Conservation (phyloP, 306 rosid genomes). For the Inga oerstediana region DNA sequence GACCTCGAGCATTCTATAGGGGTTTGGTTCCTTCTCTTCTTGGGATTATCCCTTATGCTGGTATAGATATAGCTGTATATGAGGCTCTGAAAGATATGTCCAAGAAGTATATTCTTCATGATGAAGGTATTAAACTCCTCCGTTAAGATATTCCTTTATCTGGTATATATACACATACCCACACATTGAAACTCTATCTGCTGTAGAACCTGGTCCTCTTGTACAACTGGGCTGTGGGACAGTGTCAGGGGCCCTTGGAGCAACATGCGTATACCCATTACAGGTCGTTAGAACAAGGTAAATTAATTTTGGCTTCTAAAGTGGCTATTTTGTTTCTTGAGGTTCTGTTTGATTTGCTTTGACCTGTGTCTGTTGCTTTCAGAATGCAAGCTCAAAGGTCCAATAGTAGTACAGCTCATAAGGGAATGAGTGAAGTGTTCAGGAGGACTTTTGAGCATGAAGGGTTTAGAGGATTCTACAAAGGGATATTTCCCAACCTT, state of each 20-base stretch:
- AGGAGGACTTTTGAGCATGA: slow-evolving; percentile 60
- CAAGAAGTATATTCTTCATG: slow-evolving; percentile 59
- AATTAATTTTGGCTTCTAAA: background rate
- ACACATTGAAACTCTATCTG: slow-evolving; percentile 25
- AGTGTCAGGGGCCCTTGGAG: slow-evolving; percentile 75
- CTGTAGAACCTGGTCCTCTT: slow-evolving; percentile 72
- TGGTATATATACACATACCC: background rate
- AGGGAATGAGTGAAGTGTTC: slow-evolving; percentile 73
- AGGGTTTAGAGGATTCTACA: slow-evolving; percentile 72
- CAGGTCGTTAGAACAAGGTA: slow-evolving; percentile 83
- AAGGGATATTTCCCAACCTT: slow-evolving; percentile 87
- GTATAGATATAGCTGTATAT: slow-evolving; percentile 90
- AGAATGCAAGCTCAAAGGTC: slow-evolving; percentile 78
- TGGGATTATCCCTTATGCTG: slow-evolving; percentile 94
- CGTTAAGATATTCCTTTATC: slow-evolving; percentile 13
- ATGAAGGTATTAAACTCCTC: slow-evolving; percentile 43
- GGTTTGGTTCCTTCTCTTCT: slow-evolving; percentile 89
- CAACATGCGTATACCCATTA: slow-evolving; percentile 78
- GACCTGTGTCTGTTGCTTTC: slow-evolving; percentile 18
- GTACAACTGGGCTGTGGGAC: slow-evolving; percentile 78
- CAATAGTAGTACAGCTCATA: slow-evolving; percentile 33
- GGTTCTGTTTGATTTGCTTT: background rate
- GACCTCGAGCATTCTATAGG: slow-evolving; percentile 88
- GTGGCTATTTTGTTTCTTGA: background rate
- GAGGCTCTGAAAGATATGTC: slow-evolving; percentile 92